Base-by-base conservation (phyloP, 1,284 basidiomycete genomes). In the Dichomitus squalens region DNA sequence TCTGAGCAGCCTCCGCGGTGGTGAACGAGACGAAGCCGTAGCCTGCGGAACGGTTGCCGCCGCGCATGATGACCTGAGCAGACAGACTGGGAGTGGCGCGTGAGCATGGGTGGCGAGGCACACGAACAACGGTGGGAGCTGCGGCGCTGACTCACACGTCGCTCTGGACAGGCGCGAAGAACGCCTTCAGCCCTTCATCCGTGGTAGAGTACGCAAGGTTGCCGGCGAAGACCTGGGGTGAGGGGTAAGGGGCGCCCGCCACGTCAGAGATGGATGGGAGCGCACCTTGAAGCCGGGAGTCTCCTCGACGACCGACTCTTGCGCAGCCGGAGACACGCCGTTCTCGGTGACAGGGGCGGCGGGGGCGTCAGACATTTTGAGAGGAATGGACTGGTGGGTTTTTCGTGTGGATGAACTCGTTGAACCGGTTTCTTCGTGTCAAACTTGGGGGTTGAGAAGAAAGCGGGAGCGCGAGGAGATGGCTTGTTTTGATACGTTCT, bases 1-100 rank as follows among this genome's bases (percentile, higher is more conserved):
- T 86, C 77, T 94, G 81, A 61, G 90, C 93, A 70, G 92, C 90
- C 73, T 91, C 91, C 73, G 81, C 81, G 72, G 84, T 88, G 72
- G 83, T 79, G 76, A 94, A 84, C 63, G 90, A 86, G 72, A 95
- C 93, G 73, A 96, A 96, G 65, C 93, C 95, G 77, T 95, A 96
- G 60, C 94, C 94, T 69, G 93, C 88, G 61, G 92, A 90, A 72
- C 90, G 87, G 55, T 79, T 78, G 67, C 90, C 90, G 54, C 57
- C 51, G 64, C 91, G 90, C 75, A 85, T 77, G 74, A 93, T 93
- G 73, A 94, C 85, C 75, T 91, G 87, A 65, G 84, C 88, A 49
- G 59, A 65, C 51, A 70, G 63, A 61, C 69, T 71, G 59, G 58
- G 29, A 60, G 52, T 23, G 39, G 34, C 21, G 59, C 44, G 53